Evolutionary conservation across 495 filamentous ascomycete species (phyloP), one percentile per base, ranked within the genome.

Genomic region (Aspergillus incahuasiensis): DNA sequence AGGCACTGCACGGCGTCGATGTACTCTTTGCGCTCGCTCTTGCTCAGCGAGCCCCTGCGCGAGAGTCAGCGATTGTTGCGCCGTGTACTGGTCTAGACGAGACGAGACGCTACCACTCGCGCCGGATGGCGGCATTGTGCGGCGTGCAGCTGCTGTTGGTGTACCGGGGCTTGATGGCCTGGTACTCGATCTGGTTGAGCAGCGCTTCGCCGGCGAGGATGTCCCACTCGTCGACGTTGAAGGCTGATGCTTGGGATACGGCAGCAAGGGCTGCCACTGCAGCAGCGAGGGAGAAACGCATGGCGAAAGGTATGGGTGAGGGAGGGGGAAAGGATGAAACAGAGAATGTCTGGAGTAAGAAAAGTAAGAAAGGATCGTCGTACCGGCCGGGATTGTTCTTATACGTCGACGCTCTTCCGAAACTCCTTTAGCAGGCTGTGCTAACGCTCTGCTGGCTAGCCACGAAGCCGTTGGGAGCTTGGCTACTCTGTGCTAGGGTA

Each of bases 1-100:
- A 89, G 62, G 60, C 86, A 89, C 40, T 79, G 72, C 18, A 88
- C 81, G 1, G 86, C 84, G 48, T 77, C 64, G 48, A 79, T 82
- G 60, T 86, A 88, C 7, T 69, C 63, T 39, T 70, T 79, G 58
- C 76, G 76, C 60, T 87, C 75, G 0, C 39, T 1, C 8, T 54
- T 35, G 12, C 63, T 61, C 6, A 87, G 68, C 6, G 75, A 64
- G 42, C 72, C 73, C 82, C 84, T 86, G 16, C 41, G 59, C 24
- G 20, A 35, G 2, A 22, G 13, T 46, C 54, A 53, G 56, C 7
- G 11, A 28, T 21, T n/a, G n/a, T n/a, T n/a, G n/a, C n/a, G n/a
- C n/a, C n/a, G n/a, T n/a, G n/a, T n/a, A n/a, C n/a, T n/a, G n/a
- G n/a, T n/a, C n/a, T 8, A 16, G 32, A 35, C 7, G 16, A 39